phyloP scores from a whole-genome alignment of 2,329 filamentous ascomycete species.

The Sporothrix pallida region DNA sequence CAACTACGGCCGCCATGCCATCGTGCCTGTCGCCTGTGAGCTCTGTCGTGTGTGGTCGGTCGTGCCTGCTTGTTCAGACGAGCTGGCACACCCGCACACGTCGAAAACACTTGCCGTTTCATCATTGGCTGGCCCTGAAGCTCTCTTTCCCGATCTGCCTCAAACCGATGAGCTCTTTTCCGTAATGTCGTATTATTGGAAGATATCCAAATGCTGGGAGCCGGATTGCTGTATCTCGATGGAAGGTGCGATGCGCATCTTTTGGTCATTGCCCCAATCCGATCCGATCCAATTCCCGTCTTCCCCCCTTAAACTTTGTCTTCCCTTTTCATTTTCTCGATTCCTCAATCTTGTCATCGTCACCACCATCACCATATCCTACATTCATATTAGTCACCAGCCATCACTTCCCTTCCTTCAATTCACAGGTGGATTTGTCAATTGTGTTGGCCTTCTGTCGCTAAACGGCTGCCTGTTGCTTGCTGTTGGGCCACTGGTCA shows the following conservation, averaged over 20 bases:
- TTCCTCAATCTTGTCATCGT: background rate
- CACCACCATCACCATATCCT: background rate
- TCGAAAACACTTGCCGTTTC: constrained; percentile 23
- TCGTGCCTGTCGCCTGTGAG: background rate
- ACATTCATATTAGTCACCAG: background rate
- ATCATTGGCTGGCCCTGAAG: constrained; percentile 14
- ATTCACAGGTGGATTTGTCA: background rate
- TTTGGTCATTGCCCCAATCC: background rate
- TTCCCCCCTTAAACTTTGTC: background rate
- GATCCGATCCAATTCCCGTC: background rate
- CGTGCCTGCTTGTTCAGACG: constrained; percentile 14
- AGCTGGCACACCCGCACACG: constrained; percentile 15
- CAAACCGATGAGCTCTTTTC: constrained; percentile 5
- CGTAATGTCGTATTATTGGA: background rate
- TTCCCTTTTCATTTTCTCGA: background rate
- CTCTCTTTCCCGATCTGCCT: constrained; percentile 17
- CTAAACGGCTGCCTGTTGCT: background rate
- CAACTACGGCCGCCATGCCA: too few species aligned
- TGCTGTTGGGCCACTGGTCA: background rate
- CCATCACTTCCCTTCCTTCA: background rate
- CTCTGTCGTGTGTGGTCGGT: background rate
- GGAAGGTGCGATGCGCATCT: constrained; percentile 6
- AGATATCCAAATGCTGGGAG: too few species aligned
- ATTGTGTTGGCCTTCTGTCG: background rate
- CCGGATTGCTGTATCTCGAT: too few species aligned